These are phyloP conservation scores for Truncatella angustata DNA, from an alignment of 2,329 filamentous ascomycete species.

Conservation along the genomic window DNA sequence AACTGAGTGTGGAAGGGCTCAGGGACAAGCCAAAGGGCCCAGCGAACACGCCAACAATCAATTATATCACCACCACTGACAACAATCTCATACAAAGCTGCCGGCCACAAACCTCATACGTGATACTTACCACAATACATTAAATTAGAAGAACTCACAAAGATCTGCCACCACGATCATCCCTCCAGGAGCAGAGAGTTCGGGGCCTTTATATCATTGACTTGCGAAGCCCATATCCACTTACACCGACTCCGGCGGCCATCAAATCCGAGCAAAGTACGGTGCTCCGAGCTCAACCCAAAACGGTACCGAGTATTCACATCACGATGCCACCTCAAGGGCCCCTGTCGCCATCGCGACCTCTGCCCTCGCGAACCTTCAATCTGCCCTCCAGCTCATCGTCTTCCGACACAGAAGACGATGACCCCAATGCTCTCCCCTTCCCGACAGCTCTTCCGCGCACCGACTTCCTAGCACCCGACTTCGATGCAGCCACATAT, in stretches of 20 bases:
- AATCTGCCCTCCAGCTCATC: constrained; percentile 37
- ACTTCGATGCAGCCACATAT: constrained; percentile 80
- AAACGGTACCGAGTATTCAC: neutral
- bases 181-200: too few relatives aligned
- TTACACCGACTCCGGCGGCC: neutral
- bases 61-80: too few relatives aligned
- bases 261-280: neutral
- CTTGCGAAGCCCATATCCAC: neutral
- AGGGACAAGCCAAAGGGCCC: too few relatives aligned
- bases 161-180: too few relatives aligned
- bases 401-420: constrained; percentile 29
- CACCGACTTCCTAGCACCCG: constrained; percentile 71
- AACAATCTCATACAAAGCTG: too few relatives aligned
- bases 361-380: constrained; percentile 35
- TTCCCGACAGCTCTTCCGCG: constrained; percentile 85
- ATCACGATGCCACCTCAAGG: constrained; percentile 21
- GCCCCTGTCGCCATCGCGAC: constrained; percentile 27
- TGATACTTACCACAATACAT: too few relatives aligned
- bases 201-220: too few relatives aligned
- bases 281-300: neutral
- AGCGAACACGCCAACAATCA: too few relatives aligned
- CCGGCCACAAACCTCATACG: too few relatives aligned
- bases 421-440: constrained; percentile 72
- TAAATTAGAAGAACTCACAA: too few relatives aligned
- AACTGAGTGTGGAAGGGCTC: too few relatives aligned